A percentile compares a stretch with the other conserved stretches of the same genome.
phyloP scores from a whole-genome alignment of 441 rosid species.

The Pelargonium fulgidum region DNA sequence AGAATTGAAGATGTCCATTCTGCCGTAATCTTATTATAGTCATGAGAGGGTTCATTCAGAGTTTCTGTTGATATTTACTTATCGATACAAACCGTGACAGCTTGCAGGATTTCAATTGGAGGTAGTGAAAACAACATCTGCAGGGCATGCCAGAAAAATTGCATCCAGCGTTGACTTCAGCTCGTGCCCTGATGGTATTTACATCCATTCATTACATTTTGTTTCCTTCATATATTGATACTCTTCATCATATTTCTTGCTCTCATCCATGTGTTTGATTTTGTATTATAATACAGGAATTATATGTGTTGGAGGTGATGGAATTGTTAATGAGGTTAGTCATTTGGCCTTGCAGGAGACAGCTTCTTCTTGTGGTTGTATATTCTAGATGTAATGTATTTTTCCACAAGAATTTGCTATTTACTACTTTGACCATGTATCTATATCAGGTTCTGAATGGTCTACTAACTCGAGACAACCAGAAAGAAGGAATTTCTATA shows the following conservation, averaged over 20 bases:
- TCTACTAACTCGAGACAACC: slow-evolving; percentile 73
- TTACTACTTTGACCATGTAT: slow-evolving; percentile 1
- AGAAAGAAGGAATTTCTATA: slow-evolving; percentile 91
- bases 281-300: slow-evolving; percentile 55
- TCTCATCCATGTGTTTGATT: slow-evolving; percentile 17
- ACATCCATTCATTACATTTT: slow-evolving; percentile 10
- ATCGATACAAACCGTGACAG: slow-evolving; percentile 43
- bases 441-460: slow-evolving; percentile 80
- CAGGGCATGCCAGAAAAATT: slow-evolving; percentile 82
- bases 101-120: slow-evolving; percentile 95
- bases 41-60: background rate
- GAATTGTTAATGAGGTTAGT: slow-evolving; percentile 91
- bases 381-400: slow-evolving; percentile 7
- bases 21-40: background rate
- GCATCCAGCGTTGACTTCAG: slow-evolving; percentile 83
- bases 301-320: slow-evolving; percentile 95
- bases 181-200: slow-evolving; percentile 70
- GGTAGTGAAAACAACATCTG: slow-evolving; percentile 80
- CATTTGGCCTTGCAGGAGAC: slow-evolving; percentile 12
- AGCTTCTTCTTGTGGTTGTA: slow-evolving; percentile 10
- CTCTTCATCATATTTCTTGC: slow-evolving; percentile 4
- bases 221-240: slow-evolving; percentile 13
- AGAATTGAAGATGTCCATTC: background rate
- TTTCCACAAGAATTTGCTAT: slow-evolving; percentile 1
- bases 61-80: slow-evolving; percentile 18